A percentile compares a stretch with the other conserved stretches of the same genome.
phyloP scores from a whole-genome alignment of 2,329 filamentous ascomycete species.

The Epichloe coenophiala region DNA sequence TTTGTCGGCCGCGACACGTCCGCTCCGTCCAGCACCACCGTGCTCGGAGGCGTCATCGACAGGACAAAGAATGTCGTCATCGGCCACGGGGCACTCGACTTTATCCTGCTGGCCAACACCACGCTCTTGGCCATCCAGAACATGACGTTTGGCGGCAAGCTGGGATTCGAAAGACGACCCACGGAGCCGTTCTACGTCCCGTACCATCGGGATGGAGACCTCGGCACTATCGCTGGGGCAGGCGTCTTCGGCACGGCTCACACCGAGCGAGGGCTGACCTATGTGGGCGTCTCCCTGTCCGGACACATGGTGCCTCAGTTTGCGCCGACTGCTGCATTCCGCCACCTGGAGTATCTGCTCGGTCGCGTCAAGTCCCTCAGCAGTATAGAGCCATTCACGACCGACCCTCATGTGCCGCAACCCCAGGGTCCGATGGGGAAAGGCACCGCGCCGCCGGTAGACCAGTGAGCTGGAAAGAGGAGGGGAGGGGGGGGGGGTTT shows the following conservation, averaged over 20 bases:
- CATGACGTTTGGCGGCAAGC: slow-evolving; percentile 61
- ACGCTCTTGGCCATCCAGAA: slow-evolving; percentile 62
- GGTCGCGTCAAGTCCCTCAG: slow-evolving; percentile 48
- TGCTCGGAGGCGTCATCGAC: slow-evolving; percentile 56
- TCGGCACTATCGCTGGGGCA: slow-evolving; percentile 30
- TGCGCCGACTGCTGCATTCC: slow-evolving; percentile 51
- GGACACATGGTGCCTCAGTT: slow-evolving; percentile 61
- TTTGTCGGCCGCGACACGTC: slow-evolving; percentile 16
- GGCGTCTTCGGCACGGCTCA: slow-evolving; percentile 57
- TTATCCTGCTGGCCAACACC: slow-evolving; percentile 52
- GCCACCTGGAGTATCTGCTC: slow-evolving; percentile 60
- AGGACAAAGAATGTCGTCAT: slow-evolving; percentile 58
- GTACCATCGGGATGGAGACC: slow-evolving; percentile 2
- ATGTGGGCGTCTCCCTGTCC: slow-evolving; percentile 44
- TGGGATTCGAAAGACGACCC: slow-evolving; percentile 52
- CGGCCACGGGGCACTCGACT: slow-evolving; percentile 59
- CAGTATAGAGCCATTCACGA: slow-evolving; percentile 3
- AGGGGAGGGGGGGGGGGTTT: too few relatives aligned
- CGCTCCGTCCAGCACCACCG: background rate
- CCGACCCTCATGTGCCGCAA: background rate
- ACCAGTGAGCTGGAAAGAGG: background rate
- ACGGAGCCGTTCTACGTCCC: slow-evolving; percentile 55
- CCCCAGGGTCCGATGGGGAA: background rate
- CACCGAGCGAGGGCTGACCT: slow-evolving; percentile 64
- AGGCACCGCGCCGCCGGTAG: background rate